These are phyloP conservation scores for Sarcodon sp. DNA, from an alignment of 768 basidiomycete species.

Conservation along the genomic window DNA sequence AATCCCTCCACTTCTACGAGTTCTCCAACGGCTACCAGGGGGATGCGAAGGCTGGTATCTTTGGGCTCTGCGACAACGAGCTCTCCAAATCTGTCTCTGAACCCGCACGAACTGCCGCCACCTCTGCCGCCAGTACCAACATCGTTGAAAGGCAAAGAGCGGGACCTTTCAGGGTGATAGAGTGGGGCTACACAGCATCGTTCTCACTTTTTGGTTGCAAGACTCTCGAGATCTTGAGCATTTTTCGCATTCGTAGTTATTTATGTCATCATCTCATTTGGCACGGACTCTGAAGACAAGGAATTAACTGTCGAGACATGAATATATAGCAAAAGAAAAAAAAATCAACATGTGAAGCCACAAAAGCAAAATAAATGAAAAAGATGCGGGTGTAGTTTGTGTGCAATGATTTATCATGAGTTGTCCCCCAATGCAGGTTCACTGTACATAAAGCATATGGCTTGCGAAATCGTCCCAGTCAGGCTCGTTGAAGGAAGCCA, in stretches of 20 bases:
- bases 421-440: too few relatives aligned
- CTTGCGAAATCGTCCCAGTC: too few relatives aligned
- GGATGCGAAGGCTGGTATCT: not conserved
- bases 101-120: not conserved
- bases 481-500: conserved; percentile 25
- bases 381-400: too few relatives aligned
- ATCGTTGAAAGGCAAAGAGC: not conserved
- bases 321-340: too few relatives aligned
- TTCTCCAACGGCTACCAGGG: not conserved
- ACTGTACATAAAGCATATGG: too few relatives aligned
- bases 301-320: too few relatives aligned
- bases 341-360: too few relatives aligned
- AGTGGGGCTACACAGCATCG: not conserved
- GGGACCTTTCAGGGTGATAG: not conserved
- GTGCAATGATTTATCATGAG: too few relatives aligned
- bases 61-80: not conserved
- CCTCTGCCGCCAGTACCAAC: conserved; percentile 6
- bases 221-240: not conserved
- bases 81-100: not conserved
- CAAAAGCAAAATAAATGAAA: too few relatives aligned
- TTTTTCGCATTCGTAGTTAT: too few relatives aligned
- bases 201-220: not conserved
- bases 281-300: too few relatives aligned
- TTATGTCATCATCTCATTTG: too few relatives aligned
- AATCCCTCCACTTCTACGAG: not conserved